Base-by-base conservation (phyloP, 768 basidiomycete genomes). In the Hygrophorus russula region DNA sequence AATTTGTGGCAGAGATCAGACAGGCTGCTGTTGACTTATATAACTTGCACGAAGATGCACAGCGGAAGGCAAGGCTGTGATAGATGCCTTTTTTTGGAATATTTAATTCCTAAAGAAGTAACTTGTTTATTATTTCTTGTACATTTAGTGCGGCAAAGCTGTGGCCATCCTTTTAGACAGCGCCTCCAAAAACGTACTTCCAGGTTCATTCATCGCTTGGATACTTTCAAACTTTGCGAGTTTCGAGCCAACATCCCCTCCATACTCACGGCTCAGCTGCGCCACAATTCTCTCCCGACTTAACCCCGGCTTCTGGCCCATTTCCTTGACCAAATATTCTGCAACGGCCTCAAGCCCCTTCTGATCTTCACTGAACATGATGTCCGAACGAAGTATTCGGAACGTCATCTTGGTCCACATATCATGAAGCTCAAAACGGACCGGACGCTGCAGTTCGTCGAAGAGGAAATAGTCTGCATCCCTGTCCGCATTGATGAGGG, bases 1-100 rank as follows among this genome's bases (percentile, higher is more conserved):
- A 72, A 55, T 89, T 96, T 52, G 69, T 76, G 35, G 58, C 76
- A 43, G 88, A 89, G 56, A 77, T 96, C 43, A 61, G 60, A 27
- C 67, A 58, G 46, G 73, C 73, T 2, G 68, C 73, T 10, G 69
- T 78, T 28, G 91, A 96, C 53, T 42, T 96, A 32, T 78, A 80
- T 52, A 62, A 59, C n/a, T 63, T 96, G 47, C 70, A 78, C 48
- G 49, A 51, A 4, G 51, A 50, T n/a, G 46, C 57, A 14, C 43
- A 41, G n/a, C 42, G 49, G 3, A 67, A 64, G 51, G 51, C 65
- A 9, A 68, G 53, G 46, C 49, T 71, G 52, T 70, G 61, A 53
- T 45, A 44, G 11, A 15, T n/a, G 19, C 3, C 24, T 7, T 24
- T 3, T 24, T 24, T 24, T 24, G 24, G 24, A n/a, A n/a, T n/a